These are phyloP conservation scores for Asterella californica DNA, from an alignment of 225 moss, liverwort and hornwort genomes.

Conservation along the genomic window DNA sequence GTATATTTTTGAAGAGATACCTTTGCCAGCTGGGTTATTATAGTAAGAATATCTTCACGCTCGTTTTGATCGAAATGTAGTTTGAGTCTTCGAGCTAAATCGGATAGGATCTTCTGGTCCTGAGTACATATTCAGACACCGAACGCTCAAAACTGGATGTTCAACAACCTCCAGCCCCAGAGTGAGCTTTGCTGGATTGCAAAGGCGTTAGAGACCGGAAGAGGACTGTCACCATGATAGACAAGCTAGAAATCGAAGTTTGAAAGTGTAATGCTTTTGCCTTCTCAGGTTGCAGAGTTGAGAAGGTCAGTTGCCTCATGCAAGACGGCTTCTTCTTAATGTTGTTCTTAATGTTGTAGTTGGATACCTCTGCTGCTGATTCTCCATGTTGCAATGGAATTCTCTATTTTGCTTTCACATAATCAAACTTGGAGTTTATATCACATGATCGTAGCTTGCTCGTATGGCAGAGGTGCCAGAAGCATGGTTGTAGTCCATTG, in stretches of 20 bases:
- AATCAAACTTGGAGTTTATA: slow-evolving; percentile 32
- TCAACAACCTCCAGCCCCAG: slow-evolving; percentile 15
- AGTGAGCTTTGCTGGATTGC: slow-evolving; percentile 35
- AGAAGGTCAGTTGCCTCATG: slow-evolving; percentile 21
- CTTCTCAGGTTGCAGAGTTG: slow-evolving; percentile 24
- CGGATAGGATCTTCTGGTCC: slow-evolving; percentile 36
- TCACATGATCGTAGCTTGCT: too few relatives aligned
- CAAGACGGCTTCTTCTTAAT: not conserved
- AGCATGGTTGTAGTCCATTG: too few relatives aligned
- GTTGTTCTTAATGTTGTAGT: too few relatives aligned
- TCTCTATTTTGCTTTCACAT: slow-evolving; percentile 45
- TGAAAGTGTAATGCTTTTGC: slow-evolving; percentile 8
- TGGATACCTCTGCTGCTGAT: slow-evolving; percentile 35
- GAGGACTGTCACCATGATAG: not conserved
- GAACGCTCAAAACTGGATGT: slow-evolving; percentile 39
- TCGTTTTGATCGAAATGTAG: slow-evolving; percentile 47
- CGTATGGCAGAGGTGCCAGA: too few relatives aligned
- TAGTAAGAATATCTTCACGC: slow-evolving; percentile 53
- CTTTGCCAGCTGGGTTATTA: slow-evolving; percentile 64
- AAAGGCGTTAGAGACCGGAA: slow-evolving; percentile 8
- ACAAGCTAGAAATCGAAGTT: not conserved
- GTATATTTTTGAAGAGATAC: slow-evolving; percentile 10
- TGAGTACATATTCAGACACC: slow-evolving; percentile 14
- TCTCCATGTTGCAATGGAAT: slow-evolving; percentile 42
- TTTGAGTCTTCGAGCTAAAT: slow-evolving; percentile 54